These are phyloP conservation scores for Cinnamomum micranthum DNA, from an alignment of 164 flowering plant genomes.

Conservation along the genomic window DNA sequence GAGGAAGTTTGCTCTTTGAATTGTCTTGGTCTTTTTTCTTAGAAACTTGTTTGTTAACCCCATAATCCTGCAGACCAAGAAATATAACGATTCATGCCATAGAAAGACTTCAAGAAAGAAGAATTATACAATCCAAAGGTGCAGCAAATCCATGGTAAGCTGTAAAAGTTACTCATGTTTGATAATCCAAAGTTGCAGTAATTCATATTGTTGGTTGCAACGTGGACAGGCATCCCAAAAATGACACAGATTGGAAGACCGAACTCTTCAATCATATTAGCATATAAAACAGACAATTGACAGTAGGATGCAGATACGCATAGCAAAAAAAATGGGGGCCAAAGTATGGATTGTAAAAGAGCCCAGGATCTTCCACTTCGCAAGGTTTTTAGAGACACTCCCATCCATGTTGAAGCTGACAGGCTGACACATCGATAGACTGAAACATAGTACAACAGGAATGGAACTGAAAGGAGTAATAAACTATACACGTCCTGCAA, in stretches of 20 bases:
- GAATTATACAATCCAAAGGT: not conserved
- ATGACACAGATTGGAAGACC: conserved; percentile 9
- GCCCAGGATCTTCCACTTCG: not conserved
- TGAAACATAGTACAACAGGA: not conserved
- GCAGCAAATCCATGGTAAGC: not conserved
- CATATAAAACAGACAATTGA: conserved; percentile 3
- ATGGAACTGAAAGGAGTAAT: not conserved
- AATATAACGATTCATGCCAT: not conserved
- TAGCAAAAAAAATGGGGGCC: not conserved
- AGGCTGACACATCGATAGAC: not conserved
- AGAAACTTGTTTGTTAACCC: conserved; percentile 53
- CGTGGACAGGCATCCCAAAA: not conserved
- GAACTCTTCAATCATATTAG: not conserved
- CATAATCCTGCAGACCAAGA: conserved; percentile 72
- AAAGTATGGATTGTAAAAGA: not conserved
- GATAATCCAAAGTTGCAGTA: not conserved
- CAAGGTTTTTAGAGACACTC: not conserved
- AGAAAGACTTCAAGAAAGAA: not conserved
- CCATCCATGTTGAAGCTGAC: not conserved
- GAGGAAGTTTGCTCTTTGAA: conserved; percentile 57
- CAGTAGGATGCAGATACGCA: not conserved
- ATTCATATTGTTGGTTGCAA: not conserved
- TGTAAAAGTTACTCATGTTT: not conserved
- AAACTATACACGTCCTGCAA: not conserved
- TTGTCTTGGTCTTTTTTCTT: conserved; percentile 31